Evolutionary conservation across 345 rosid species (phyloP).

Genomic region (Moricandia moricandioides): DNA sequence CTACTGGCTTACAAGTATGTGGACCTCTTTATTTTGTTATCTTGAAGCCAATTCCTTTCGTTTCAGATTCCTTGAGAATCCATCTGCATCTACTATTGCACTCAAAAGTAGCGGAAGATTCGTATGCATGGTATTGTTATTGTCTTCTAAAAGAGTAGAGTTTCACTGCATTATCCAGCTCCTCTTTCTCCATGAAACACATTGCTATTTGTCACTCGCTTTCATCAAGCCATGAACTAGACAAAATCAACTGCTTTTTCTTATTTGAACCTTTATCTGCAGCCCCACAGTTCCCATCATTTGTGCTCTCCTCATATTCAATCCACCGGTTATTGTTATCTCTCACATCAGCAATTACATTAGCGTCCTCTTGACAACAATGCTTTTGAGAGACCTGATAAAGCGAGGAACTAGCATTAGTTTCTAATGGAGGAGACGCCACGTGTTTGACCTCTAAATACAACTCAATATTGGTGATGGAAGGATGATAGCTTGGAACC

Average conservation of each 20-base stretch:
- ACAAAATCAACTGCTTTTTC: neutral
- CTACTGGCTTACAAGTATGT: neutral
- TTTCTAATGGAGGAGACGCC: neutral
- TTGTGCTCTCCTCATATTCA: neutral
- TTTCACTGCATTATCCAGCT: neutral
- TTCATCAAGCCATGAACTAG: neutral
- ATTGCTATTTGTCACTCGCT: neutral
- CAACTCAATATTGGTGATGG: neutral
- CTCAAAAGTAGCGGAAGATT: neutral
- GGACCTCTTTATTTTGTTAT: neutral
- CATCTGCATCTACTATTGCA: neutral
- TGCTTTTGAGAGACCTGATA: neutral
- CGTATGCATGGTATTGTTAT: neutral
- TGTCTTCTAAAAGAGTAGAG: too few relatives aligned
- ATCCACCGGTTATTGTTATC: neutral
- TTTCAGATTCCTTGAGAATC: neutral
- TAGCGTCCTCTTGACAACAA: neutral
- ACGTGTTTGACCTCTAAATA: conserved; percentile 9
- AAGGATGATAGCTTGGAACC: conserved; percentile 3
- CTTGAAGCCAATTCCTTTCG: neutral
- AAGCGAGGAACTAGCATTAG: neutral
- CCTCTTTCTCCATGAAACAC: neutral
- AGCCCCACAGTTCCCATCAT: neutral
- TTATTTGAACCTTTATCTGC: neutral
- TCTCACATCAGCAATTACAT: neutral